Conservation (phyloP, 495 filamentous ascomycete species). For the Lasiosphaeria hispida region DNA sequence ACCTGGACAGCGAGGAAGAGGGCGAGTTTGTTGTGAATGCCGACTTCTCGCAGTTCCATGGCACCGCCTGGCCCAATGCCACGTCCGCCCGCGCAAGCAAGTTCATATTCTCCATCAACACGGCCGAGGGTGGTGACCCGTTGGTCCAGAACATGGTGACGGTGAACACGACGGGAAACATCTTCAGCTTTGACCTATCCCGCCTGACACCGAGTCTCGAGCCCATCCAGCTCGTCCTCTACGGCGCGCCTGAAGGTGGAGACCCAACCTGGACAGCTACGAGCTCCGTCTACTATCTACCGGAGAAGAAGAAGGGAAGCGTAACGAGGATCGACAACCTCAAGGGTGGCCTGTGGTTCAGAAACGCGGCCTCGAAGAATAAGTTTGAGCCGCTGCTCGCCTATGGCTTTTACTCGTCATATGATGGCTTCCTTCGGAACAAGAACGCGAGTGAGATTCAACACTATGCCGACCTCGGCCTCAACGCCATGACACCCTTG, state of each 20-base stretch:
- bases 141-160: slow-evolving; percentile 39
- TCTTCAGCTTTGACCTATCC: slow-evolving; percentile 48
- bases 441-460: slow-evolving; percentile 43
- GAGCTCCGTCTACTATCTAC: slow-evolving; percentile 54
- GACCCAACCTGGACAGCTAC: slow-evolving; percentile 35
- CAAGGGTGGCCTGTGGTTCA: slow-evolving; percentile 53
- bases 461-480: slow-evolving; percentile 48
- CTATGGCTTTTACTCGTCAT: slow-evolving; percentile 63
- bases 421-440: slow-evolving; percentile 52
- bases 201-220: slow-evolving; percentile 42
- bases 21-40: slow-evolving; percentile 63
- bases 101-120: slow-evolving; percentile 38
- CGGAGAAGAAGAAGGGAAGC: slow-evolving; percentile 56
- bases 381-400: slow-evolving; percentile 53
- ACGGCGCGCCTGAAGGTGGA: slow-evolving; percentile 39
- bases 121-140: slow-evolving; percentile 27
- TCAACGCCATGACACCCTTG: slow-evolving; percentile 44
- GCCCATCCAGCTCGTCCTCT: slow-evolving; percentile 45
- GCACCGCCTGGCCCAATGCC: slow-evolving; percentile 40
- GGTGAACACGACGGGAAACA: slow-evolving; percentile 47
- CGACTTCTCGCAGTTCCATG: slow-evolving; percentile 49
- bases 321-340: slow-evolving; percentile 62
- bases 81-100: slow-evolving; percentile 22
- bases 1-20: slow-evolving; percentile 50
- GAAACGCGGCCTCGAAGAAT: slow-evolving; percentile 32